Evolutionary conservation across 441 rosid species (phyloP).

Genomic region (Euphorbia celastroides): DNA sequence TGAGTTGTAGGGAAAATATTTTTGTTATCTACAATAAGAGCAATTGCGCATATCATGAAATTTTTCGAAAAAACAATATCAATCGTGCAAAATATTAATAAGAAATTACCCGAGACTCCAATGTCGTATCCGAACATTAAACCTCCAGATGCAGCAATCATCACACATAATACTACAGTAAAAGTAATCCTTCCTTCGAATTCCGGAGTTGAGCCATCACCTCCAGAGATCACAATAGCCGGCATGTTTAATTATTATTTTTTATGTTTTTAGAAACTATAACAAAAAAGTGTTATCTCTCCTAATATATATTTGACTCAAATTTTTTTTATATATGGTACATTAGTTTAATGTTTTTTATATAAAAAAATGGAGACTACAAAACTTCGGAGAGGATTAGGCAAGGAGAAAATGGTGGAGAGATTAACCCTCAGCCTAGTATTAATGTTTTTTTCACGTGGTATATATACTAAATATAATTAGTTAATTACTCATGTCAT

Average conservation of each 20-base stretch:
- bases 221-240: slow-evolving; percentile 19
- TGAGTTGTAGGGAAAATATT: no score
- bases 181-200: slow-evolving; percentile 47
- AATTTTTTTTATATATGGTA: no score
- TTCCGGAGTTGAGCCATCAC: slow-evolving; percentile 28
- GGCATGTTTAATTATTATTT: slow-evolving; percentile 44
- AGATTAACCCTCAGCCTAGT: not conserved
- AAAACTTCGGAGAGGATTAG: not conserved
- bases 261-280: no score
- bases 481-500: no score
- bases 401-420: not conserved
- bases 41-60: no score
- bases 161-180: slow-evolving; percentile 41
- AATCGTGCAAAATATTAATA: no score
- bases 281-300: no score
- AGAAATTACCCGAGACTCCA: slow-evolving; percentile 50
- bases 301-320: no score
- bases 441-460: not conserved
- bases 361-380: not conserved
- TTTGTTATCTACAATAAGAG: no score
- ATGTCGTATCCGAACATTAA: slow-evolving; percentile 70
- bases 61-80: no score
- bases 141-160: slow-evolving; percentile 59
- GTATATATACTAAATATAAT: slow-evolving; percentile 5
- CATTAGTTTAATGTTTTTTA: no score